Base-by-base conservation (phyloP, 208 protist genomes). In the Strigomonas galati region DNA sequence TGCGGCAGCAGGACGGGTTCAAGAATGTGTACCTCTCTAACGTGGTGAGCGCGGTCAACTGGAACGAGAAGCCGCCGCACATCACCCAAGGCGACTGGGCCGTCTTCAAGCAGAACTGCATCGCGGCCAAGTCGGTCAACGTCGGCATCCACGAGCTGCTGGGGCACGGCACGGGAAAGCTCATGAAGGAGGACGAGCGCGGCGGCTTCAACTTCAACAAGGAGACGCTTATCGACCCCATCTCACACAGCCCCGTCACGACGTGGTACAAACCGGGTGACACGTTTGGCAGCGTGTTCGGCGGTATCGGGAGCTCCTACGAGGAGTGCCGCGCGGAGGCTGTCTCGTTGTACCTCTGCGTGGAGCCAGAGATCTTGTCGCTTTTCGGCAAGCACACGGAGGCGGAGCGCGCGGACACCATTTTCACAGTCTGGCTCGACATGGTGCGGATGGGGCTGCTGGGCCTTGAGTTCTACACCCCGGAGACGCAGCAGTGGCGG, bases 11-110 rank as follows among this genome's bases (percentile, higher is more conserved):
- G 24, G 52, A 87, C 26, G 94, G 94, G 54, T 98, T 98, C 78
- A 98, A 98, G 84, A 98, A 98, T 60, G 94, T 98, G 23, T 91
- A 84, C 61, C 76, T 98, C 28, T 74, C 81, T 27, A 98, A 98
- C 70, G 91, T 97, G 19, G 78, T 97, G 15, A 73, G 61, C 24
- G 84, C 84, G 21, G 61, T 80, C 31, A 86, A 77, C 48, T 79
- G 81, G 53, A 79, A 81, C 23, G 83, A 95, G 28, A 78, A 89
- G 69, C 59, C 92, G 21, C 76, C 69, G 37, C 90, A 96, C 67
- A 62, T 98, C 37, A 69, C 72, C 1, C 80, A 89, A 0, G 72
- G 67, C 23, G 93, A 97, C 79, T 90, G 93, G 81, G 71, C 74
- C 23, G 10, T 92, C n/a, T 97, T 81, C 70, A 91, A 94, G 65